Percentiles rank a stretch among this genome's conserved stretches.
phyloP scores from a whole-genome alignment of 2,329 filamentous ascomycete species.

The Canariomyces notabilis region DNA sequence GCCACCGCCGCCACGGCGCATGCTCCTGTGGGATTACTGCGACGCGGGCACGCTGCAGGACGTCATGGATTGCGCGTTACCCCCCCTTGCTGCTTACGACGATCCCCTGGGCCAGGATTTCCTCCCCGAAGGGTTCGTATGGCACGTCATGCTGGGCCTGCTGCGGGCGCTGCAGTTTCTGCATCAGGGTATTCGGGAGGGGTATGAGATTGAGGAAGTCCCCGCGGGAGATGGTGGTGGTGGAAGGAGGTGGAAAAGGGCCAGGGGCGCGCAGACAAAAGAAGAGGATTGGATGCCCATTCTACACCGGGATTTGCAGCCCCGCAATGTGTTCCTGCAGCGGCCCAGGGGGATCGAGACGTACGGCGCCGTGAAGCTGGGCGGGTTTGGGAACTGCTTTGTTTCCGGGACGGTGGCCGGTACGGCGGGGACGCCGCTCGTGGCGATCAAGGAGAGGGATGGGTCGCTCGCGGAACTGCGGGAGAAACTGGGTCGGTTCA shows the following conservation, averaged over 20 bases:
- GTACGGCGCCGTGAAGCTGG: conserved; percentile 52
- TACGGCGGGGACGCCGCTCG: conserved; percentile 19
- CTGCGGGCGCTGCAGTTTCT: conserved; percentile 47
- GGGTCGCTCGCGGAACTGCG: conserved; percentile 7
- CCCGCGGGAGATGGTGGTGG: background rate
- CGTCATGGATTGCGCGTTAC: conserved; percentile 30
- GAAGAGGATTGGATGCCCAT: conserved; percentile 47
- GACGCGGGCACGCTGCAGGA: conserved; percentile 45
- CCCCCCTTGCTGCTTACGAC: conserved; percentile 9
- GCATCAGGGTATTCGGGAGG: conserved; percentile 40
- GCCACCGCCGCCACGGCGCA: conserved; percentile 21
- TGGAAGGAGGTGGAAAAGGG: background rate
- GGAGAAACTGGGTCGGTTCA: conserved; percentile 7
- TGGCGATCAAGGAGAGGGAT: conserved; percentile 19
- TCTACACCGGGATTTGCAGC: conserved; percentile 43
- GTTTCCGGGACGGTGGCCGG: conserved; percentile 35
- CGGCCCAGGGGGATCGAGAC: conserved; percentile 43
- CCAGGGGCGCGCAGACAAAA: conserved; percentile 12
- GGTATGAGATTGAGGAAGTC: conserved; percentile 4
- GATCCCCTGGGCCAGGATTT: conserved; percentile 29
- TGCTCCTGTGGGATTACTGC: conserved; percentile 49
- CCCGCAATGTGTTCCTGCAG: conserved; percentile 48
- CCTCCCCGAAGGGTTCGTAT: conserved; percentile 49
- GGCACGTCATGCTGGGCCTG: conserved; percentile 49
- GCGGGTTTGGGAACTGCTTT: conserved; percentile 39